phyloP scores from a whole-genome alignment of 2,329 filamentous ascomycete genomes.

The Apiospora phragmitis region DNA sequence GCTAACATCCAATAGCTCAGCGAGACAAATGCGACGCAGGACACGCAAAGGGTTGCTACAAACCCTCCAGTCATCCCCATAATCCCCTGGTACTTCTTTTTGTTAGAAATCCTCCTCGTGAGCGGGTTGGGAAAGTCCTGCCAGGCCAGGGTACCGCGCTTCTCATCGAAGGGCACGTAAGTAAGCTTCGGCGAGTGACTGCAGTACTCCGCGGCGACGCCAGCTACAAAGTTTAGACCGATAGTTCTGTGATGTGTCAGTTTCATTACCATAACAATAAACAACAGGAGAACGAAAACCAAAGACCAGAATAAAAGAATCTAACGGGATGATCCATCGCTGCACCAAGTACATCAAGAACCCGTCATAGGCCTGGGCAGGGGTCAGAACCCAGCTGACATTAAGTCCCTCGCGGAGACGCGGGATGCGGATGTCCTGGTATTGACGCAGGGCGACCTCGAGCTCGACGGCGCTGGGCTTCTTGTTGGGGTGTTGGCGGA shows the following conservation, averaged over 20 bases:
- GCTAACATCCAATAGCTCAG: neutral
- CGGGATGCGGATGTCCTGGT: neutral
- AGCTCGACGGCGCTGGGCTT: conserved; percentile 14
- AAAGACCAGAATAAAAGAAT: neutral
- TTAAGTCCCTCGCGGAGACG: neutral
- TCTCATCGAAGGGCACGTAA: neutral
- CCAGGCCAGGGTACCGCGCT: neutral
- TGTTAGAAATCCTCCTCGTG: neutral
- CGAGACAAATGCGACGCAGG: neutral
- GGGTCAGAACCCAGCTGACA: neutral
- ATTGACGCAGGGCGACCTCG: neutral
- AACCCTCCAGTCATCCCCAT: neutral
- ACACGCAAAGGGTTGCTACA: neutral
- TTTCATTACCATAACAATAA: neutral
- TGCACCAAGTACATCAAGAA: neutral
- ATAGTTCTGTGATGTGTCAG: neutral
- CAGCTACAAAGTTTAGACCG: neutral
- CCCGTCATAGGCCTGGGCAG: neutral
- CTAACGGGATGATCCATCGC: neutral
- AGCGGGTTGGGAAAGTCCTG: neutral
- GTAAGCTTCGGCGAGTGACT: neutral
- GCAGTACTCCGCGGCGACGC: neutral
- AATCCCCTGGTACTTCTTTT: neutral
- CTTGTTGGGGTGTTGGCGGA: neutral
- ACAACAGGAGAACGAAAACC: neutral